A percentile compares a stretch with the other conserved stretches of the same genome.
Evolutionary conservation across 2,329 filamentous ascomycete genomes (phyloP).

Genomic region (Calycina marina): DNA sequence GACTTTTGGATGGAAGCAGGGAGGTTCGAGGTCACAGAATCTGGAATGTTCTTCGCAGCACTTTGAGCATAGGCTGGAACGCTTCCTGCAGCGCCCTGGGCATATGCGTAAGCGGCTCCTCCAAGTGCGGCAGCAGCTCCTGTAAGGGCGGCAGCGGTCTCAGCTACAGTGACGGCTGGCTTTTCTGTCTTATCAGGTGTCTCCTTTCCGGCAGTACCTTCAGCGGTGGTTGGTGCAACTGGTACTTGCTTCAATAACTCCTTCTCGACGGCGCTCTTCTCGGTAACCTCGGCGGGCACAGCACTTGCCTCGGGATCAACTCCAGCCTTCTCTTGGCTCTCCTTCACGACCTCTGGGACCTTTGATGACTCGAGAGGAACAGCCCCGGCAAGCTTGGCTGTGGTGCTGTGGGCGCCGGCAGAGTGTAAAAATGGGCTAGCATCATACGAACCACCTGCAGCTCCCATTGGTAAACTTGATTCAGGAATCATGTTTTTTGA

Average conservation of each 20-base stretch:
- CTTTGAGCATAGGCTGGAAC: conserved; percentile 22
- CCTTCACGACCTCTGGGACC: conserved; percentile 50
- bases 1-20: conserved; percentile 38
- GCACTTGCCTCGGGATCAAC: conserved; percentile 54
- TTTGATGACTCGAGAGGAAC: conserved; percentile 28
- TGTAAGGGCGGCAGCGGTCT: conserved; percentile 27
- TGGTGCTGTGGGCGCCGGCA: conserved; percentile 30
- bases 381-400: conserved; percentile 27
- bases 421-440: conserved; percentile 36
- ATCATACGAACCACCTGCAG: conserved; percentile 35
- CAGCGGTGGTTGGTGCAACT: conserved; percentile 41
- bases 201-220: conserved; percentile 36
- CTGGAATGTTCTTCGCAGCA: conserved; percentile 32
- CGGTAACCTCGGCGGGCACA: conserved; percentile 47
- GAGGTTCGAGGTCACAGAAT: conserved; percentile 35
- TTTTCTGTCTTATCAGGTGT: conserved; percentile 39
- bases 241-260: conserved; percentile 56
- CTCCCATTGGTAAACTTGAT: conserved; percentile 57
- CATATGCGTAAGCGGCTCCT: conserved; percentile 26
- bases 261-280: conserved; percentile 57
- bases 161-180: conserved; percentile 28
- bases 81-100: conserved; percentile 25
- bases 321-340: conserved; percentile 55
- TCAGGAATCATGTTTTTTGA: conserved; percentile 61
- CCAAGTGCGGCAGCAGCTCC: conserved; percentile 28